These are phyloP conservation scores for Ganoderma lingzhi DNA, from an alignment of 1,284 basidiomycete genomes.

Conservation along the genomic window DNA sequence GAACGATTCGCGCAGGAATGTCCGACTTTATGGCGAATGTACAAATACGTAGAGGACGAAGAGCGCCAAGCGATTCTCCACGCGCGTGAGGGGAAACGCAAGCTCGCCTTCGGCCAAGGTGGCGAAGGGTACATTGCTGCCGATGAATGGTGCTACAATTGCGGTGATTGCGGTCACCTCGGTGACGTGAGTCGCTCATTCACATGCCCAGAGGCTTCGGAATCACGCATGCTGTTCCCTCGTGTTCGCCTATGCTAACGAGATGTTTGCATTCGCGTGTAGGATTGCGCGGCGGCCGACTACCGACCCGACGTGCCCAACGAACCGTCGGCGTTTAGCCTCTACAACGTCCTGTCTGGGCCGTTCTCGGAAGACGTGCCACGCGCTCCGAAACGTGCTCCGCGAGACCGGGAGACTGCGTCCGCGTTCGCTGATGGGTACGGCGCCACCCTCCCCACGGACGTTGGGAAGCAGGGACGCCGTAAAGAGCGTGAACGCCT, in stretches of 20 bases:
- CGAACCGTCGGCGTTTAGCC: constrained; percentile 81
- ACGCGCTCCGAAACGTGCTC: constrained; percentile 36
- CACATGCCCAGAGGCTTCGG: background rate
- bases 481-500: constrained; percentile 66
- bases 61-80: constrained; percentile 60
- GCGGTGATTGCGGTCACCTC: constrained; percentile 81
- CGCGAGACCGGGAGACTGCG: constrained; percentile 42
- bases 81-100: constrained; percentile 57
- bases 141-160: constrained; percentile 91
- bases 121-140: constrained; percentile 78
- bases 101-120: constrained; percentile 67
- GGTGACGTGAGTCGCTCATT: constrained; percentile 75
- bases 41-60: constrained; percentile 74
- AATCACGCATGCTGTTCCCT: background rate
- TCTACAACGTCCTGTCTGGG: constrained; percentile 71
- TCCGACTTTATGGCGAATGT: constrained; percentile 88
- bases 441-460: constrained; percentile 56
- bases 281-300: constrained; percentile 77
- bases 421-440: constrained; percentile 49
- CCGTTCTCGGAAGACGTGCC: constrained; percentile 70
- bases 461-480: constrained; percentile 71
- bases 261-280: constrained; percentile 1
- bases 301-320: constrained; percentile 57
- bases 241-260: background rate
- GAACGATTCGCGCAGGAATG: constrained; percentile 68